Evolutionary conservation across 768 basidiomycete species (phyloP).

Genomic region (Suillus clintonianus): DNA sequence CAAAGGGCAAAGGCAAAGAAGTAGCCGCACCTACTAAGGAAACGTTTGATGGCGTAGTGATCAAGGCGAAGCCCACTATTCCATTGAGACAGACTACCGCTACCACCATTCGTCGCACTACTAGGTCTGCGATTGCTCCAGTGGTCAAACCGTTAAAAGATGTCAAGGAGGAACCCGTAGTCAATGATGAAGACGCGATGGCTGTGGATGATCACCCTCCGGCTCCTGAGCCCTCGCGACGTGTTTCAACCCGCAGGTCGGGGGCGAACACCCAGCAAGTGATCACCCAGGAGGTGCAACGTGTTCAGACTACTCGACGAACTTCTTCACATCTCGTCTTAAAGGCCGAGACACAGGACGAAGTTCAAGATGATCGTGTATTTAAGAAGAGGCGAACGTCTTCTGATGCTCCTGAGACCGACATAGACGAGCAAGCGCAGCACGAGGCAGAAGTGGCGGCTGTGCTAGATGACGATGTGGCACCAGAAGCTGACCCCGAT

Average conservation of each 20-base stretch:
- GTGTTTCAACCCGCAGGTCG: slow-evolving; percentile 34
- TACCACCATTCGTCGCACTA: slow-evolving; percentile 37
- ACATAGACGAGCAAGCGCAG: slow-evolving; percentile 42
- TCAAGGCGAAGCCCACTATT: slow-evolving; percentile 48
- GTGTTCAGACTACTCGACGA: slow-evolving; percentile 27
- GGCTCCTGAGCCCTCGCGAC: slow-evolving; percentile 11
- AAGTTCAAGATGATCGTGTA: slow-evolving; percentile 59
- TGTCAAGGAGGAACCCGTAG: slow-evolving; percentile 33
- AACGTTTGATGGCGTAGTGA: slow-evolving; percentile 64
- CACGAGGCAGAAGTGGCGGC: slow-evolving; percentile 36
- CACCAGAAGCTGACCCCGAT: slow-evolving; percentile 67
- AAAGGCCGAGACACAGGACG: slow-evolving; percentile 41
- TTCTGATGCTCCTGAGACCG: slow-evolving; percentile 54
- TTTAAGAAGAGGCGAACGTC: slow-evolving; percentile 80
- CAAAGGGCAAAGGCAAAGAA: slow-evolving; percentile 59
- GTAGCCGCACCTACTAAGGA: slow-evolving; percentile 40
- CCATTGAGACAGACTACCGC: slow-evolving; percentile 51
- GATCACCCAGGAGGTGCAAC: slow-evolving; percentile 31
- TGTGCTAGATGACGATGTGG: slow-evolving; percentile 47
- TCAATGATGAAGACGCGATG: slow-evolving; percentile 54
- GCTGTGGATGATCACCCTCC: slow-evolving; percentile 46
- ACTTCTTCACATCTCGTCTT: slow-evolving; percentile 35
- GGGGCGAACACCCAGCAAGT: slow-evolving; percentile 12
- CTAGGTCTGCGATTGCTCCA: slow-evolving; percentile 27
- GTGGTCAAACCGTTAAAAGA: slow-evolving; percentile 32